phyloP scores from a whole-genome alignment of 495 filamentous ascomycete genomes.

The Daldinia caldariorum region DNA sequence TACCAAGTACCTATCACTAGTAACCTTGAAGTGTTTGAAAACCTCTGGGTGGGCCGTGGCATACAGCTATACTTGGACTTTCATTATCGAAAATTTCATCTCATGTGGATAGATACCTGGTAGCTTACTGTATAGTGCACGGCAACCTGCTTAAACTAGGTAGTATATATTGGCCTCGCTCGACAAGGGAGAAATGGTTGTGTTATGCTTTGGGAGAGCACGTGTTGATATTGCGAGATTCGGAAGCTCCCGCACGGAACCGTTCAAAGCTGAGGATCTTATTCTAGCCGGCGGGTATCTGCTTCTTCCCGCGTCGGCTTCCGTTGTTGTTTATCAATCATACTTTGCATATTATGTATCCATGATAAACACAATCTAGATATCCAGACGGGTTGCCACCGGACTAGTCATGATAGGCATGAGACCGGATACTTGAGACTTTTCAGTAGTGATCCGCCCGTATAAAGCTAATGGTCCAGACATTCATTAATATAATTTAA shows the following conservation, averaged over 20 bases:
- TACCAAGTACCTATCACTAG: no score
- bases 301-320: constrained; percentile 18
- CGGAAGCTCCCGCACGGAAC: constrained; percentile 34
- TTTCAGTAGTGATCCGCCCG: no score
- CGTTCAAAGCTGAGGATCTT: constrained; percentile 14
- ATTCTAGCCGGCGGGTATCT: constrained; percentile 28
- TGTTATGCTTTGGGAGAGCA: constrained; percentile 21
- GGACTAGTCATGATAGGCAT: no score
- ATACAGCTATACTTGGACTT: no score
- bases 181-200: constrained; percentile 1
- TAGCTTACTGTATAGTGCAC: neutral
- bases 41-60: neutral
- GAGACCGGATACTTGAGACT: no score
- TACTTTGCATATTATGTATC: neutral
- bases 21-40: neutral
- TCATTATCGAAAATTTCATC: neutral
- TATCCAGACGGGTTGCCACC: no score
- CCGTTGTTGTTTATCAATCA: constrained; percentile 19
- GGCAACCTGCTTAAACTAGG: constrained; percentile 18
- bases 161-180: neutral
- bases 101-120: no score
- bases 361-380: no score
- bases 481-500: no score
- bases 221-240: constrained; percentile 34
- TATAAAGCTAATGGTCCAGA: no score